These are phyloP conservation scores for Metschnikowia koreensis DNA, from an alignment of 805 yeast species.

Conservation along the genomic window DNA sequence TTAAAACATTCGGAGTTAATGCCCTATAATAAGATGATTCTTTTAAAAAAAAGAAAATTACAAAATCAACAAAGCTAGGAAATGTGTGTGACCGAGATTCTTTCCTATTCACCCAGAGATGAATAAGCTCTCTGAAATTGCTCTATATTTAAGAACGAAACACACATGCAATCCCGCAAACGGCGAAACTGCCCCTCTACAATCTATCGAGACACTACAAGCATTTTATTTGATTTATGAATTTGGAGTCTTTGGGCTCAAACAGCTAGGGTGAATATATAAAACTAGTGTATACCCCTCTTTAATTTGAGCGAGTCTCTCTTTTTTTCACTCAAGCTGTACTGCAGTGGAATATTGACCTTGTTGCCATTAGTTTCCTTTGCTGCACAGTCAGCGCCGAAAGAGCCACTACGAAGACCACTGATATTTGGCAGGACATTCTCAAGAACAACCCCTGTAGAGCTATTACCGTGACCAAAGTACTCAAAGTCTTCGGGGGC, in stretches of 20 bases:
- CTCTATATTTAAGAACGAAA: no score
- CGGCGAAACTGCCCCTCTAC: no score
- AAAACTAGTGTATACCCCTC: slow-evolving; percentile 39
- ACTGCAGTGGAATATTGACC: slow-evolving; percentile 31
- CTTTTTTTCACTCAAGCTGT: slow-evolving; percentile 43
- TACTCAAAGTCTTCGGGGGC: slow-evolving; percentile 37
- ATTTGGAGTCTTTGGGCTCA: background rate
- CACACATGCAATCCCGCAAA: no score
- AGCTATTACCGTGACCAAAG: slow-evolving; percentile 20
- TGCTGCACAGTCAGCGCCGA: slow-evolving; percentile 13
- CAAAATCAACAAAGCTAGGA: no score
- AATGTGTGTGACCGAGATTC: no score
- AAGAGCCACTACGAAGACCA: slow-evolving; percentile 13
- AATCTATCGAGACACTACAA: no score
- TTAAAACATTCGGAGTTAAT: no score
- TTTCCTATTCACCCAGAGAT: no score
- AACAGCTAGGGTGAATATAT: background rate
- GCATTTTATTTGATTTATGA: no score
- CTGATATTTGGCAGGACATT: slow-evolving; percentile 12
- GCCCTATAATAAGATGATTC: no score
- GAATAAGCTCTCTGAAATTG: no score
- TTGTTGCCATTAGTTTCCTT: slow-evolving; percentile 18
- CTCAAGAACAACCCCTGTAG: slow-evolving; percentile 6
- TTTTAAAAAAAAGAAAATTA: no score
- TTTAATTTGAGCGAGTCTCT: slow-evolving; percentile 45